phyloP scores from a whole-genome alignment of 345 rosid genomes.

The Abelmoschus esculentus region DNA sequence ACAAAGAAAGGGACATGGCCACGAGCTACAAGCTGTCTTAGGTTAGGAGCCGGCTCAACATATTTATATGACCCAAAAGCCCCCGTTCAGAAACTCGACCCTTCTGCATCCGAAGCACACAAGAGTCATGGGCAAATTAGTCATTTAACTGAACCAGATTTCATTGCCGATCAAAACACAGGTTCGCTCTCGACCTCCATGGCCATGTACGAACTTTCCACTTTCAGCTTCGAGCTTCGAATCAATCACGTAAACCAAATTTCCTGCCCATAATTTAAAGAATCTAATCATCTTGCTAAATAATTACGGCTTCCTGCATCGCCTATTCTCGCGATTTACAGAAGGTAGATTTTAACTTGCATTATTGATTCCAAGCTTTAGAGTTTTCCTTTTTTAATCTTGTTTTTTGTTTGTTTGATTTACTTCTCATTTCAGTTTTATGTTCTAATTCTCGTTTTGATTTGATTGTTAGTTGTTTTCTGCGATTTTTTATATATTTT shows the following conservation, averaged over 20 bases:
- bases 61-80: conserved; percentile 18
- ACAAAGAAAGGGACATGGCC: neutral
- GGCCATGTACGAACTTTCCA: conserved; percentile 50
- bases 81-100: conserved; percentile 6
- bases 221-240: conserved; percentile 42
- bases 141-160: conserved; percentile 28
- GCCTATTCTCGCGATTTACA: conserved; percentile 19
- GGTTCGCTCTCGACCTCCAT: conserved; percentile 45
- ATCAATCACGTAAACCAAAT: conserved; percentile 18
- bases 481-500: neutral
- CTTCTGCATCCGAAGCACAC: neutral
- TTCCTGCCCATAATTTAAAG: conserved; percentile 17
- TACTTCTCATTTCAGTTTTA: conserved; percentile 22
- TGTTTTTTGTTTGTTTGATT: conserved; percentile 8
- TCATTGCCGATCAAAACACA: conserved; percentile 84
- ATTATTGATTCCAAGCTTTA: conserved; percentile 31
- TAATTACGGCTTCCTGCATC: neutral
- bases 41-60: conserved; percentile 32
- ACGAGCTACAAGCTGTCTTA: conserved; percentile 13
- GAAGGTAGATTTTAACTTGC: conserved; percentile 30
- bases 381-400: conserved; percentile 18
- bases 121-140: conserved; percentile 31
- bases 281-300: conserved; percentile 2
- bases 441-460: conserved; percentile 22
- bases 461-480: conserved; percentile 26